Conservation (phyloP, 345 rosid genomes). For the Bruguiera parviflora region DNA sequence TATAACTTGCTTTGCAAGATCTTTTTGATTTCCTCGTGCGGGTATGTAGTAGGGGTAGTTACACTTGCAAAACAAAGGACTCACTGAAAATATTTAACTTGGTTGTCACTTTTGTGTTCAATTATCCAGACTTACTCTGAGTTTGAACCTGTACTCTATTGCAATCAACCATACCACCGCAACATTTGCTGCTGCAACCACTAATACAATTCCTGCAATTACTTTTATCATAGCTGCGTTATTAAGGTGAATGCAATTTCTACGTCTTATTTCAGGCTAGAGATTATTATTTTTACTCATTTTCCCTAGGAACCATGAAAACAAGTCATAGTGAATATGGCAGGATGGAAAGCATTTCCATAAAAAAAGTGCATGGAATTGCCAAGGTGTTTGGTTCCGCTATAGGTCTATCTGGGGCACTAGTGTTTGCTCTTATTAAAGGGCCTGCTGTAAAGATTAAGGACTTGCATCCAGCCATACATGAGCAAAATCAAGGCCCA, state of each 20-base stretch:
- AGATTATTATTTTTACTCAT: background rate
- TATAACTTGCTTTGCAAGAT: slow-evolving; percentile 40
- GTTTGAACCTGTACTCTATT: slow-evolving; percentile 60
- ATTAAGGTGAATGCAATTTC: slow-evolving; percentile 38
- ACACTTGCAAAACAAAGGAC: too few species aligned
- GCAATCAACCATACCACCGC: slow-evolving; percentile 74
- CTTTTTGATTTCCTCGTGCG: slow-evolving; percentile 46
- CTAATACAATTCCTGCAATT: slow-evolving; percentile 73
- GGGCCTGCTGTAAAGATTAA: slow-evolving; percentile 55
- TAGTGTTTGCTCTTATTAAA: slow-evolving; percentile 72
- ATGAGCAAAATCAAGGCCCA: slow-evolving; percentile 18
- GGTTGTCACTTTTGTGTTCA: background rate
- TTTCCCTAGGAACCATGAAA: background rate
- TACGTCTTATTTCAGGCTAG: background rate
- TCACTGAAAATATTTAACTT: background rate
- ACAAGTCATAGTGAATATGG: background rate
- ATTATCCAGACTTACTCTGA: slow-evolving; percentile 54
- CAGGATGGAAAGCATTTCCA: slow-evolving; percentile 44
- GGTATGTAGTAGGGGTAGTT: slow-evolving; percentile 30
- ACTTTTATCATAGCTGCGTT: slow-evolving; percentile 61
- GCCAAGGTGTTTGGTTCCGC: slow-evolving; percentile 70
- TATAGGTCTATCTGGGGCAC: slow-evolving; percentile 57
- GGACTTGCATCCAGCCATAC: slow-evolving; percentile 24
- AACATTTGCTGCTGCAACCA: slow-evolving; percentile 81
- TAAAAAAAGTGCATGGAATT: slow-evolving; percentile 39